Base-by-base conservation (phyloP, 1,284 basidiomycete genomes). In the Moniliella sp. region DNA sequence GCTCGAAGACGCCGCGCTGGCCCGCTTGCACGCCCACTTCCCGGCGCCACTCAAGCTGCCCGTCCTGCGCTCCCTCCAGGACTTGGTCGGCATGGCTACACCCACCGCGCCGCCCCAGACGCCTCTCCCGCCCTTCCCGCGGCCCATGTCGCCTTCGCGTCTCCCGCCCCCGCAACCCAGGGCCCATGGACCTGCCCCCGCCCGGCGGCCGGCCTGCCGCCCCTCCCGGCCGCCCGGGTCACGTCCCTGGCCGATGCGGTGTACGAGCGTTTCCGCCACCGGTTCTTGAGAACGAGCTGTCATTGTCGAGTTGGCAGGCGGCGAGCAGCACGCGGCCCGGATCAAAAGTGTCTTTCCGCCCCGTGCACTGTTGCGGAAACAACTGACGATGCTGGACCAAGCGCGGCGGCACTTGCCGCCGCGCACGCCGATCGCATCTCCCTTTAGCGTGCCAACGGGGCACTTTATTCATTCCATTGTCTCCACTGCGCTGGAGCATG, bases 231-330 rank as follows among this genome's bases (percentile, higher is more conserved):
- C 62, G 84, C 86, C 26, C 76, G 88, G 41, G 68, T 97, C 36
- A 88, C 94, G 64, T 76, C 80, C 49, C 69, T 97, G 11, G 82
- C 88, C 3, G 88, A 97, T 61, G 75, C 75, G 31, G 78, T 93
- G 25, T 91, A 75, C 57, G 88, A 94, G 45, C 75, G 88, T 27
- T 93, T 84, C 69, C 81, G 83, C 50, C 76, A 93, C 64, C 73
- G 88, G 21, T 97, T 84, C 65, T 97, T 83, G 59, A 67, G 29
- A 75, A 74, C 43, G 88, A 97, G 64, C 32, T 5, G 44, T 59
- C 16, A 51, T 56, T 19, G 49, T 64, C 15, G 61, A 63, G 29
- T 32, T 57, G 12, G 35, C 46, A 3, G 40, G 54, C 14, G 60
- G 57, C 38, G 55, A 79, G 52, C 83, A 76, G 62, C 72, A 72